phyloP scores from a whole-genome alignment of 805 yeast genomes.

The Hermanozyma aechmeae region DNA sequence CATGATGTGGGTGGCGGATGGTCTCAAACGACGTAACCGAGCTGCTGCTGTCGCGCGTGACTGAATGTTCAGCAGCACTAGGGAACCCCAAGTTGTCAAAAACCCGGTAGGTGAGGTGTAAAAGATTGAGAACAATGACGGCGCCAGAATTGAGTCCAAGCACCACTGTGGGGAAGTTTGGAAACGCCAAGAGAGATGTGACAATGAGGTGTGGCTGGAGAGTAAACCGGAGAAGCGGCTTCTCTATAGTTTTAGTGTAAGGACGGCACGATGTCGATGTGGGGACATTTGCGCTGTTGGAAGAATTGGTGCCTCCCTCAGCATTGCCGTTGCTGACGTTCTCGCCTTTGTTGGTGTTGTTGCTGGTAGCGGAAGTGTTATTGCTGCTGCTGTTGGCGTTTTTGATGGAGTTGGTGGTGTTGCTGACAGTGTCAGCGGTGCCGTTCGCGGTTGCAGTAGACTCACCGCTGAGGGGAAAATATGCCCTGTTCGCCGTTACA shows the following conservation, averaged over 20 bases:
- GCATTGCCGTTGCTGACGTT: too few species aligned
- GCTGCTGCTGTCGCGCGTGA: conserved; percentile 12
- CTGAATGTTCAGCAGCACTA: conserved; percentile 4
- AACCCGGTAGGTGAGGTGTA: conserved; percentile 33
- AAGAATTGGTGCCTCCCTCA: too few species aligned
- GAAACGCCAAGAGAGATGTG: conserved; percentile 28
- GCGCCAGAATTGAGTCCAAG: conserved; percentile 66
- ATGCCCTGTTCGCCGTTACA: conserved; percentile 11
- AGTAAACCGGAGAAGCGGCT: conserved; percentile 36
- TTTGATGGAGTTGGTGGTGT: too few species aligned
- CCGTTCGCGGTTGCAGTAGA: too few species aligned
- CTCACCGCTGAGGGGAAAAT: conserved; percentile 12
- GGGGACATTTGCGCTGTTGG: too few species aligned
- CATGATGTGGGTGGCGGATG: conserved; percentile 24
- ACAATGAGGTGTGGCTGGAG: conserved; percentile 26
- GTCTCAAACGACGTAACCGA: conserved; percentile 13
- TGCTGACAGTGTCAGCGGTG: too few species aligned
- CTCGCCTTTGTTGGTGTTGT: too few species aligned
- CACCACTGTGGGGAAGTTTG: conserved; percentile 36
- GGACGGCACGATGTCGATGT: too few species aligned
- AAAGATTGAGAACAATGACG: conserved; percentile 50
- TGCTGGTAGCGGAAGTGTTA: too few species aligned
- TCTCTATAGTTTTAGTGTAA: conserved; percentile 29
- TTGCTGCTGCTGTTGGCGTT: too few species aligned
- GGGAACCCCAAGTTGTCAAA: conserved; percentile 35